Base-by-base conservation (phyloP, 2,329 filamentous ascomycete genomes). In the Microdochium trichocladiopsis region DNA sequence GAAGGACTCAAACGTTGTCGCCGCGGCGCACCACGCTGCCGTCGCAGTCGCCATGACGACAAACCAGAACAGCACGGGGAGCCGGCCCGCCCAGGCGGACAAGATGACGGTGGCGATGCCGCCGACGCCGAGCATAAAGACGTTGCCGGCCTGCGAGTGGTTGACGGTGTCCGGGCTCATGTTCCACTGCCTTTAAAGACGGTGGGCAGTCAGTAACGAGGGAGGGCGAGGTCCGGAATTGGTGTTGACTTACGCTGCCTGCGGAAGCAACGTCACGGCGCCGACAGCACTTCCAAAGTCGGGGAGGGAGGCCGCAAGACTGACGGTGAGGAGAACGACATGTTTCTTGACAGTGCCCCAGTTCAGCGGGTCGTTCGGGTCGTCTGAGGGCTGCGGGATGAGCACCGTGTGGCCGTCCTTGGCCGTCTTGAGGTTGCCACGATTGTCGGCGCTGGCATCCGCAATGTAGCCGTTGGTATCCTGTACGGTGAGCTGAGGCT, bases 381-480 rank as follows among this genome's bases (percentile, higher is more conserved):
- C 90, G 68, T 95, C 87, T 56, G 86, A 92, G 2, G 93, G 93
- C 64, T 96, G 93, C 5, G 93, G 93, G 5, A 77, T 72, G 73
- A 81, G 68, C 16, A 79, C 72, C 2, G 72, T 75, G 45, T 62
- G 68, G n/a, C 69, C 69, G 53, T 73, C 69, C n/a, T 56, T 54
- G 18, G 70, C 69, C 14, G 69, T 61, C 56, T 70, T 71, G 52
- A 66, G 49, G 18, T 52, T 50, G 18, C 61, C 41, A 3, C 12
- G 41, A 22, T 3, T 22, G 41, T 45, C 59, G 1, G 56, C 49
- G 2, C 54, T 57, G 23, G 51, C 58, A 28, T 62, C 62, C 33
- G 63, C 65, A 25, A 67, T 58, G 57, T 77, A 72, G 36, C 69
- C 69, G 47, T 69, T 64, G 1, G 55, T 52, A 52, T 71, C 67